Evolutionary conservation across 2,329 filamentous ascomycete genomes (phyloP).

Genomic region (Aschersonia sp.): DNA sequence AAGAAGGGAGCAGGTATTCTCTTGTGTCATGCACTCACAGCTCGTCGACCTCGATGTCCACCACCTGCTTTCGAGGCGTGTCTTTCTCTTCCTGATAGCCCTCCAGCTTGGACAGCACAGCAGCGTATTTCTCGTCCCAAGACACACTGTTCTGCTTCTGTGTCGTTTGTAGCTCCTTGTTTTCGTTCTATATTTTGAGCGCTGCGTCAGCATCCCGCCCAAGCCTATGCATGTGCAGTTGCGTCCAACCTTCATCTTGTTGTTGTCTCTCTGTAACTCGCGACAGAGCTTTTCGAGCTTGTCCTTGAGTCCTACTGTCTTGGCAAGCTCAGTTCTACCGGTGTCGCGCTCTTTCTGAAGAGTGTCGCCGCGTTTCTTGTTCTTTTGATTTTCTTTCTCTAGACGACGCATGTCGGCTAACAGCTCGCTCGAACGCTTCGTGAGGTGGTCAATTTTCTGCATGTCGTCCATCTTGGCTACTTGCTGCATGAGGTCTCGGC

Average conservation of each 20-base stretch:
- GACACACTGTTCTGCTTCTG: conserved; percentile 71
- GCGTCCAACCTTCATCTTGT: conserved; percentile 74
- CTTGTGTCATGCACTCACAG: conserved; percentile 39
- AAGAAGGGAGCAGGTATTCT: not conserved
- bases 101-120: conserved; percentile 70
- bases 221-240: not conserved
- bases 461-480: conserved; percentile 86
- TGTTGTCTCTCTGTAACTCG: conserved; percentile 92
- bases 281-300: conserved; percentile 93
- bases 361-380: conserved; percentile 87
- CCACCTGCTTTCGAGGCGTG: conserved; percentile 62
- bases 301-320: conserved; percentile 82
- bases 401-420: conserved; percentile 90
- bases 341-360: conserved; percentile 95
- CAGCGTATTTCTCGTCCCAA: conserved; percentile 73
- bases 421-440: conserved; percentile 82
- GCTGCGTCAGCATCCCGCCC: conserved; percentile 9
- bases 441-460: conserved; percentile 79
- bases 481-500: conserved; percentile 74
- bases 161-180: conserved; percentile 76
- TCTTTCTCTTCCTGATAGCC: conserved; percentile 80
- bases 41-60: conserved; percentile 81
- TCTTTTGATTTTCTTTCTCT: conserved; percentile 87
- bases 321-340: conserved; percentile 73
- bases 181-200: conserved; percentile 53